Evolutionary conservation across 208 protist genomes (phyloP).

Genomic region (Naegleria gruberi): DNA sequence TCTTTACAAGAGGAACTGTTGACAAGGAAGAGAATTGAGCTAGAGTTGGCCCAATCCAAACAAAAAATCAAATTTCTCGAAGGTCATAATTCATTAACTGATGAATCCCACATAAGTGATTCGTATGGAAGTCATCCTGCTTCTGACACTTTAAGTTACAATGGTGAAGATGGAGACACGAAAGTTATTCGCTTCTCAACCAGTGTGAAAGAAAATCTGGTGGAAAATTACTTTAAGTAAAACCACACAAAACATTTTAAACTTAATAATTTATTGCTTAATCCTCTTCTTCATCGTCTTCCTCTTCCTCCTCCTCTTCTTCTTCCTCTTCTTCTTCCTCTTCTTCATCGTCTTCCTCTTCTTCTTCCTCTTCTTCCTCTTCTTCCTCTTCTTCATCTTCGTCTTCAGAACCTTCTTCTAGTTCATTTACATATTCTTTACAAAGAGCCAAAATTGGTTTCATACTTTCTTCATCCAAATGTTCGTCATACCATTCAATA

Average conservation of each 20-base stretch:
- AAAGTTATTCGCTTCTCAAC: not conserved
- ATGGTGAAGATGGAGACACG: not conserved
- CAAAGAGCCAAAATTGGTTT: not conserved
- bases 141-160: not conserved
- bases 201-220: not conserved
- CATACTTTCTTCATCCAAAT: slow-evolving; percentile 17
- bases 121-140: not conserved
- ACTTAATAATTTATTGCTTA: too few relatives aligned
- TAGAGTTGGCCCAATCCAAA: not conserved
- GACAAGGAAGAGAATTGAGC: not conserved
- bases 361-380: not conserved
- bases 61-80: not conserved
- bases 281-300: too few relatives aligned
- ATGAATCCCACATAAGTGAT: not conserved
- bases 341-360: not conserved
- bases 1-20: not conserved
- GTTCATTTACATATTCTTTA: not conserved
- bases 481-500: slow-evolving; percentile 30
- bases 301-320: too few relatives aligned
- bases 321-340: slow-evolving; percentile 4
- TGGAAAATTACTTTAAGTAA: not conserved
- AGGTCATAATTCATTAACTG: not conserved
- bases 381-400: not conserved
- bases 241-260: too few relatives aligned
- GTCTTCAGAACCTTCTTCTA: not conserved